Evolutionary conservation across 2,329 filamentous ascomycete genomes (phyloP).

Genomic region (Periconia sp.): DNA sequence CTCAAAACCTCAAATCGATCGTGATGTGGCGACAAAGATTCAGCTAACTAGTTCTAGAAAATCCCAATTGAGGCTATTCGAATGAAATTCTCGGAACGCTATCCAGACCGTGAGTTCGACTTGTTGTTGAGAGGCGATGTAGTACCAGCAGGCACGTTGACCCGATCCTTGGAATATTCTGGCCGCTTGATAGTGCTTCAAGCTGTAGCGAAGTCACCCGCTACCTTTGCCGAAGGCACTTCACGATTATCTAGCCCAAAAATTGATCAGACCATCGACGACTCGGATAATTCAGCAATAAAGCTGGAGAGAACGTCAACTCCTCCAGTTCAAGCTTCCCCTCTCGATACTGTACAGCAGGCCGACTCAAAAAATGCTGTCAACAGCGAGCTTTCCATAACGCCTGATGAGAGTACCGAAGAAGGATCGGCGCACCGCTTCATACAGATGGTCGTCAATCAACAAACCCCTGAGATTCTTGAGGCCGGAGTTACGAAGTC

Average conservation of each 20-base stretch:
- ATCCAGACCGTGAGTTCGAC: slow-evolving; percentile 14
- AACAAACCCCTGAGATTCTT: slow-evolving; percentile 40
- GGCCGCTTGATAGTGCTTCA: slow-evolving; percentile 28
- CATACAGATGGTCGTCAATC: slow-evolving; percentile 42
- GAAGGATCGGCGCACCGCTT: slow-evolving; percentile 12
- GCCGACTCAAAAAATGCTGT: slow-evolving; percentile 22
- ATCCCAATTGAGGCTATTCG: slow-evolving; percentile 24
- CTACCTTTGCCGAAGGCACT: neutral
- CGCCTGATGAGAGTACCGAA: slow-evolving; percentile 9
- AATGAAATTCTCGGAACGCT: slow-evolving; percentile 17
- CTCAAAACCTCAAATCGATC: too few relatives aligned
- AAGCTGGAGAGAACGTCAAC: too few relatives aligned
- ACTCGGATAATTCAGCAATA: too few relatives aligned
- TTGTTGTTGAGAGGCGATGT: slow-evolving; percentile 22
- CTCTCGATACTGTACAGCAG: neutral
- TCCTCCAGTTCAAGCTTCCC: too few relatives aligned
- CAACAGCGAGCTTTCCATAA: slow-evolving; percentile 18
- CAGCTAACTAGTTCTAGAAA: slow-evolving; percentile 21
- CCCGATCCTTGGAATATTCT: slow-evolving; percentile 20
- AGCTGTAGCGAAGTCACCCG: slow-evolving; percentile 19
- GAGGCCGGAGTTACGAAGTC: slow-evolving; percentile 50
- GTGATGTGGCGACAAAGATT: too few relatives aligned
- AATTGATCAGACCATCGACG: too few relatives aligned
- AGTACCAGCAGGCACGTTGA: slow-evolving; percentile 9
- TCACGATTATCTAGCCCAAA: too few relatives aligned